Base-by-base conservation (phyloP, 495 filamentous ascomycete genomes). In the Aspergillus leporis region DNA sequence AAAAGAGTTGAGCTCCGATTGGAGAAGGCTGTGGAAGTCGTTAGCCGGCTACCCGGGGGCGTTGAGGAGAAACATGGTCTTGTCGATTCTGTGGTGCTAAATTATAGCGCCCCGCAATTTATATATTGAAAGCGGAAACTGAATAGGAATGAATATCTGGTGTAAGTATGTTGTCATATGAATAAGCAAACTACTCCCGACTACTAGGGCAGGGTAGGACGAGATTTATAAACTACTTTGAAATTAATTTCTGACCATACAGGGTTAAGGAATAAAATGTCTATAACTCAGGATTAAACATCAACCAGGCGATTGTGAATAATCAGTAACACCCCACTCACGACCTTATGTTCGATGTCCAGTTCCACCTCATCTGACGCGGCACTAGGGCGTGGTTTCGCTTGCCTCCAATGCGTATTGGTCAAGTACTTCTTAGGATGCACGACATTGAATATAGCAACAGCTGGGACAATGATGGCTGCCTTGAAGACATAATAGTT, bases 401-500 rank as follows among this genome's bases (percentile, higher is more conserved):
- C 14, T 6, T 45, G 41, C 41, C 18, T 45, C 41, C 41, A 48
- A 10, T 77, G 74, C 57, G 80, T 61, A 55, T 73, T 74, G 0
- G 78, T 74, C 22, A 83, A 53, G 59, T 81, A 81, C 14, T 62
- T 67, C 4, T 70, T 72, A 2, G 80, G 80, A 56, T 79, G 78
- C 64, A 70, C 73, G 31, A 82, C 81, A 7, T 84, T 58, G 1
- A 81, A 72, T 61, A 84, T 78, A 31, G 80, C 83, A 1, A 70
- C 71, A 30, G 74, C 70, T 2, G 76, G 48, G 22, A 83, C 63
- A 79, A 90, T 90, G 13, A 82, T 67, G 32, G 77, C 53, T 18
- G 78, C 70, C 63, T 90, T 87, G 59, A 89, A 89, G 6, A 87
- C 64, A 62, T 87, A 90, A 54, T 86, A 52, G 36, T 78, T 76